A percentile compares a stretch with the other conserved stretches of the same genome.
Conservation (phyloP, 2,329 filamentous ascomycete species). For the Ophiostoma fasciatum region DNA sequence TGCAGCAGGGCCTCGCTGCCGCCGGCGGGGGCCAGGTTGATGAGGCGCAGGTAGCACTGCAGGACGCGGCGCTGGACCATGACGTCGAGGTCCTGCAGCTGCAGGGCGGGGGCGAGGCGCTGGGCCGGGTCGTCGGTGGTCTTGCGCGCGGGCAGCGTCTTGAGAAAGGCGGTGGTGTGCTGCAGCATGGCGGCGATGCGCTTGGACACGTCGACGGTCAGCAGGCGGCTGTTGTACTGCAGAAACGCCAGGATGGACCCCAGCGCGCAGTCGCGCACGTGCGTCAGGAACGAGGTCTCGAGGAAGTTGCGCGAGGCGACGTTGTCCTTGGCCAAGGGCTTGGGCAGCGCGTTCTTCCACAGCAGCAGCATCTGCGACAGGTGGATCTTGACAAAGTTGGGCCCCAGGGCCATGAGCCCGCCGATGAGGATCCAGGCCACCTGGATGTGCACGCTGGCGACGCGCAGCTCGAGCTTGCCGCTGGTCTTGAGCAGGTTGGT, state of each 20-base stretch:
- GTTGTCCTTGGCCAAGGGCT: conserved; percentile 85
- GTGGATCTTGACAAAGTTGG: conserved; percentile 98
- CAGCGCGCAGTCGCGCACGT: conserved; percentile 87
- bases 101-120: conserved; percentile 67
- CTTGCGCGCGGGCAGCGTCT: conserved; percentile 68
- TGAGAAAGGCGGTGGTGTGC: conserved; percentile 82
- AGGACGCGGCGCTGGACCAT: conserved; percentile 89
- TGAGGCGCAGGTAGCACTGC: conserved; percentile 85
- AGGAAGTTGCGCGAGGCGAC: conserved; percentile 68
- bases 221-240: conserved; percentile 78
- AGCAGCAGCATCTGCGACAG: conserved; percentile 82
- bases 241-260: conserved; percentile 85
- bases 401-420: conserved; percentile 87
- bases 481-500: conserved; percentile 87
- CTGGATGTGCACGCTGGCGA: conserved; percentile 89
- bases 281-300: conserved; percentile 83
- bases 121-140: conserved; percentile 76
- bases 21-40: conserved; percentile 73
- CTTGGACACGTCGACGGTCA: conserved; percentile 90
- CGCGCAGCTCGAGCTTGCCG: conserved; percentile 74
- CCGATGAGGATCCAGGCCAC: conserved; percentile 97
- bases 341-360: conserved; percentile 95
- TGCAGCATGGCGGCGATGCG: conserved; percentile 88
- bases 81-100: conserved; percentile 77
- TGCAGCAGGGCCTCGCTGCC: conserved; percentile 77